Conservation (phyloP, 1,139 yeast genomes). For the Saccharomycopsis crataegensis region DNA sequence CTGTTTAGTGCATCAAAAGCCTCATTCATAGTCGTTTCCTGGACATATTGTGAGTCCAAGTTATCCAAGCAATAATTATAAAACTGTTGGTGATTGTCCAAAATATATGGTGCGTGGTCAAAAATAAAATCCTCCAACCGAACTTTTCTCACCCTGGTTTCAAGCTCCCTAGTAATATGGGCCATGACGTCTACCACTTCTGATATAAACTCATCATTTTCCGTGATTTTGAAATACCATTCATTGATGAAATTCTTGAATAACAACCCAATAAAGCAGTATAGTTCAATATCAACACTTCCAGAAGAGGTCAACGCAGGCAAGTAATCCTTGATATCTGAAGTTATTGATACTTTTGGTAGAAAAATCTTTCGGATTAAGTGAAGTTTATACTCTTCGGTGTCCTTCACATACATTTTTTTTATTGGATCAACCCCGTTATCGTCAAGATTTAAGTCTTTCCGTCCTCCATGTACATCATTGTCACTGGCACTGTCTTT, state of each 20-base stretch:
- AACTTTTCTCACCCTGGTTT: conserved; percentile 28
- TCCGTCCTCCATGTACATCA: neutral
- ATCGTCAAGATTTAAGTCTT: neutral
- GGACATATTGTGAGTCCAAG: conserved; percentile 25
- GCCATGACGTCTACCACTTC: conserved; percentile 34
- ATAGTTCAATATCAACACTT: conserved; percentile 35
- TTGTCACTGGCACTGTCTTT: neutral
- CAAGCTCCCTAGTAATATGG: conserved; percentile 32
- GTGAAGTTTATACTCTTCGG: conserved; percentile 24
- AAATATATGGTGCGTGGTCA: conserved; percentile 36
- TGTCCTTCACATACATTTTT: conserved; percentile 19
- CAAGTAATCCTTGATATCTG: conserved; percentile 25
- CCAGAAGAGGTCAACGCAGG: conserved; percentile 31
- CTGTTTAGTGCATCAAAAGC: conserved; percentile 34
- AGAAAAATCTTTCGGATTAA: conserved; percentile 26
- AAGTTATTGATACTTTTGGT: conserved; percentile 20
- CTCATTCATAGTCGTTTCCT: conserved; percentile 27
- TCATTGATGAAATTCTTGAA: conserved; percentile 37
- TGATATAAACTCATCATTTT: conserved; percentile 33
- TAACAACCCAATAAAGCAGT: conserved; percentile 37
- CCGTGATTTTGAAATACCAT: conserved; percentile 39
- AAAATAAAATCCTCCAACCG: conserved; percentile 32
- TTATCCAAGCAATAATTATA: conserved; percentile 25
- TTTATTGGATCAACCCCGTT: neutral
- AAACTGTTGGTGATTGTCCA: conserved; percentile 31